Percentiles rank a stretch among this genome's conserved stretches.
These are phyloP conservation scores for Candida parachauliodes DNA, from an alignment of 805 yeast genomes.

Conservation along the genomic window DNA sequence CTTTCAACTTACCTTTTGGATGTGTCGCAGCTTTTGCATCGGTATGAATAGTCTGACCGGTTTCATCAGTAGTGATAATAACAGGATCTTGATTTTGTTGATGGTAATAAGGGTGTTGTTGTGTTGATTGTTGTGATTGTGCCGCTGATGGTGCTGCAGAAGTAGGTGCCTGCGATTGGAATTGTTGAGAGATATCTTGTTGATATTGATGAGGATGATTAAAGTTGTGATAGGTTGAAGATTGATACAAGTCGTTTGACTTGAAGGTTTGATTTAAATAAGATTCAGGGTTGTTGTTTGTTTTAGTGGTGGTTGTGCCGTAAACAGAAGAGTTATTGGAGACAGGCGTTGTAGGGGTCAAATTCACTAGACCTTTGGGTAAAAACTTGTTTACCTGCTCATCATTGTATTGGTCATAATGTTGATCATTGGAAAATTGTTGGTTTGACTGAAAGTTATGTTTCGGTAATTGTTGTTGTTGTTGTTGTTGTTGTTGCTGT, in stretches of 20 bases:
- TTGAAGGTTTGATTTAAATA: conserved; percentile 23
- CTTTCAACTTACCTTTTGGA: conserved; percentile 80
- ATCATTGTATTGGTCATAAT: conserved; percentile 5
- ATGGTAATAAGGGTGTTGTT: too few species aligned
- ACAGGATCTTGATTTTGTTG: conserved; percentile 15
- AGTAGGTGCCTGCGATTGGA: neutral
- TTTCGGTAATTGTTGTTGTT: conserved; percentile 7
- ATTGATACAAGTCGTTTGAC: conserved; percentile 8
- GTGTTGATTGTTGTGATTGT: too few species aligned
- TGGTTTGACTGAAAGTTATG: conserved; percentile 5
- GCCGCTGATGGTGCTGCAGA: conserved; percentile 10
- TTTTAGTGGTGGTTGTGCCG: conserved; percentile 48
- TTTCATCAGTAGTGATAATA: conserved; percentile 41
- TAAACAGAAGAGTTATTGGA: conserved; percentile 59
- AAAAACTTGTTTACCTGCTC: conserved; percentile 19
- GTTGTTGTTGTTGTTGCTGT: conserved; percentile 8
- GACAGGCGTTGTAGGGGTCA: conserved; percentile 67
- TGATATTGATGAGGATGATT: conserved; percentile 6
- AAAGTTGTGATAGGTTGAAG: conserved; percentile 9
- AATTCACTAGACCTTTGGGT: conserved; percentile 35
- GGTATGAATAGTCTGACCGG: conserved; percentile 30
- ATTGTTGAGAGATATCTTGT: conserved; percentile 7
- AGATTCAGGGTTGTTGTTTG: conserved; percentile 18
- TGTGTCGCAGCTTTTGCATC: conserved; percentile 24
- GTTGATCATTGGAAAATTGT: too few species aligned